Evolutionary conservation across 2,329 filamentous ascomycete species (phyloP).

Genomic region (Shiraia bambusicola): DNA sequence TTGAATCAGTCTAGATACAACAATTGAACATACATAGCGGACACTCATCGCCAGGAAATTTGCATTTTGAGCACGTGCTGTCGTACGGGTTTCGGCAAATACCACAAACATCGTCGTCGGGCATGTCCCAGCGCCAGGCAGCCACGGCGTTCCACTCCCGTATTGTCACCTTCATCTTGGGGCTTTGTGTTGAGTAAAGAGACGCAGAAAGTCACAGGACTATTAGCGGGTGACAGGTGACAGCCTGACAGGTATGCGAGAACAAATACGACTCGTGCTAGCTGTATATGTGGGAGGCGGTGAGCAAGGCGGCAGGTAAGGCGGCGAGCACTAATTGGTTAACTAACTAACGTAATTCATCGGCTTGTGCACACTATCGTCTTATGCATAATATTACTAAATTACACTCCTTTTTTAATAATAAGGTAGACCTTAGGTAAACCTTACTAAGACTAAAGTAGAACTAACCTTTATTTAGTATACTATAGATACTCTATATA

Average conservation of each 20-base stretch:
- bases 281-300: conserved; percentile 20
- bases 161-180: conserved; percentile 88
- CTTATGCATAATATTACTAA: too few relatives aligned
- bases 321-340: too few relatives aligned
- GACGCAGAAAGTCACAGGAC: too few relatives aligned
- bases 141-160: conserved; percentile 92
- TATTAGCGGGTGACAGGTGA: too few relatives aligned
- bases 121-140: conserved; percentile 96
- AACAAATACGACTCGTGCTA: conserved; percentile 20
- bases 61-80: conserved; percentile 95
- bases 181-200: conserved; percentile 3
- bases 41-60: conserved; percentile 96
- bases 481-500: too few relatives aligned
- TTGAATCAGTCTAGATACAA: not conserved
- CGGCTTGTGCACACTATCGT: too few relatives aligned
- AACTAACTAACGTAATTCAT: too few relatives aligned
- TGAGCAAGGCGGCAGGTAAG: conserved; percentile 15
- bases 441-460: too few relatives aligned
- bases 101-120: conserved; percentile 95
- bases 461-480: too few relatives aligned
- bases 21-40: conserved; percentile 68
- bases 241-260: conserved; percentile 11
- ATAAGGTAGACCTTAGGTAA: too few relatives aligned
- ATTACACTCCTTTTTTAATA: too few relatives aligned
- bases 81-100: conserved; percentile 99